Evolutionary conservation across 108 stramenopile species (phyloP).

Genomic region (Fragilaria crotonensis): DNA sequence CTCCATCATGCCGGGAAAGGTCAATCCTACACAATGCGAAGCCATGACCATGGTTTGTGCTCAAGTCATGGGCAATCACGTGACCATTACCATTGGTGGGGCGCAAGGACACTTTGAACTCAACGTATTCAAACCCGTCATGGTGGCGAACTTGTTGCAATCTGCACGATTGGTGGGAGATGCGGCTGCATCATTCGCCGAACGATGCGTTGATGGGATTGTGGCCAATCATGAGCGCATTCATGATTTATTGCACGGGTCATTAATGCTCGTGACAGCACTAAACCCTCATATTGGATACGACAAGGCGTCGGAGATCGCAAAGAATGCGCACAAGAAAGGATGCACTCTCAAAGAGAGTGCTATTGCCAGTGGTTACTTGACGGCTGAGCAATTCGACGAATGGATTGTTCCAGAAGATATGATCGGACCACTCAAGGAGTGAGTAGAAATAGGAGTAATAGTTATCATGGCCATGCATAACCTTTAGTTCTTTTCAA

Average conservation of each 20-base stretch:
- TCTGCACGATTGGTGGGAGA: slow-evolving; percentile 94
- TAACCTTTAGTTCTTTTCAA: too few relatives aligned
- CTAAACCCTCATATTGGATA: slow-evolving; percentile 98
- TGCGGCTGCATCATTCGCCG: slow-evolving; percentile 72
- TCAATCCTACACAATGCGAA: slow-evolving; percentile 98
- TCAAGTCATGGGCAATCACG: slow-evolving; percentile 98
- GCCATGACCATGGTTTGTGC: slow-evolving; percentile 98
- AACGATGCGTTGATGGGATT: slow-evolving; percentile 87
- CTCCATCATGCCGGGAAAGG: slow-evolving; percentile 99
- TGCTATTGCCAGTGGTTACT: slow-evolving; percentile 78
- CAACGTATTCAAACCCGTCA: slow-evolving; percentile 98
- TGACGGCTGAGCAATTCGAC: slow-evolving; percentile 95
- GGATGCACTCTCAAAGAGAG: slow-evolving; percentile 89
- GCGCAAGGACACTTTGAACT: slow-evolving; percentile 97
- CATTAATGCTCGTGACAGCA: slow-evolving; percentile 97
- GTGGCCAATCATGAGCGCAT: slow-evolving; percentile 80
- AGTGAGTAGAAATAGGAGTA: too few relatives aligned
- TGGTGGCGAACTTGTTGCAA: slow-evolving; percentile 86
- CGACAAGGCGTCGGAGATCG: slow-evolving; percentile 94
- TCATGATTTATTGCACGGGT: slow-evolving; percentile 76
- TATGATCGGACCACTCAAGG: slow-evolving; percentile 83
- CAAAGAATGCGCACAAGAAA: slow-evolving; percentile 94
- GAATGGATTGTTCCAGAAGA: slow-evolving; percentile 91
- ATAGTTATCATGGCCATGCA: too few relatives aligned
- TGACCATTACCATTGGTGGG: slow-evolving; percentile 87